Conservation (phyloP, 179 eudicot genomes). For the Silene coronaria region DNA sequence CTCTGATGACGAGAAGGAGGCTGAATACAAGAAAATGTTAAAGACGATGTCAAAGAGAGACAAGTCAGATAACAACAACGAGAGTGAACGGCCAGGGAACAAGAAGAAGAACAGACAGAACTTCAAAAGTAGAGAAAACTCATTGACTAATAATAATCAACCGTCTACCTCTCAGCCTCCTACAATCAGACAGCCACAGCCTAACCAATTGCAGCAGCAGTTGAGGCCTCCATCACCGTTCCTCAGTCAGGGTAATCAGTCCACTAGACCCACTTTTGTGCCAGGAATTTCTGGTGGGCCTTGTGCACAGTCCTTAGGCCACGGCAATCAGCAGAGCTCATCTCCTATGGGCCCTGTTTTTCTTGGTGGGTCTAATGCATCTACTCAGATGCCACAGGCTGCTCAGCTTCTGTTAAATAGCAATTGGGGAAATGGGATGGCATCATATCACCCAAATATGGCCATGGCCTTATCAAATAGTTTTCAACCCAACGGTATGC, state of each 20-base stretch:
- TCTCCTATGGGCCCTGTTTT: slow-evolving; percentile 16
- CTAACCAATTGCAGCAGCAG: slow-evolving; percentile 21
- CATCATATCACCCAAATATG: slow-evolving; percentile 1
- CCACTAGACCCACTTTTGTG: background rate
- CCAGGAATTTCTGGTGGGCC: slow-evolving; percentile 10
- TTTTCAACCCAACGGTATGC: slow-evolving; percentile 5
- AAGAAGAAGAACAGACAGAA: slow-evolving; percentile 45
- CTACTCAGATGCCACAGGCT: slow-evolving; percentile 7
- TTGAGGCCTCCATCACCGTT: slow-evolving; percentile 4
- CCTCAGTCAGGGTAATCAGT: slow-evolving; percentile 17
- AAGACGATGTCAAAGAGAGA: slow-evolving; percentile 66
- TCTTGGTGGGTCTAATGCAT: slow-evolving; percentile 12
- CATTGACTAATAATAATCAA: slow-evolving; percentile 27
- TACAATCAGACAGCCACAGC: slow-evolving; percentile 16
- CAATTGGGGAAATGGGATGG: slow-evolving; percentile 10
- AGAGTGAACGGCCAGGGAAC: slow-evolving; percentile 31
- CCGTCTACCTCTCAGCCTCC: slow-evolving; percentile 21
- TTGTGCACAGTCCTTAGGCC: slow-evolving; percentile 1
- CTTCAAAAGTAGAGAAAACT: slow-evolving; percentile 30
- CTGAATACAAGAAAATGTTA: slow-evolving; percentile 57
- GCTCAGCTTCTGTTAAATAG: background rate
- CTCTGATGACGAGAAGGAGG: slow-evolving; percentile 91
- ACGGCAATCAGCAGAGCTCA: background rate
- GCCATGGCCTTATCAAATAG: background rate
- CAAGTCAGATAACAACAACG: slow-evolving; percentile 33